Base-by-base conservation (phyloP, 2,329 filamentous ascomycete genomes). In the Aspergillus melleus region DNA sequence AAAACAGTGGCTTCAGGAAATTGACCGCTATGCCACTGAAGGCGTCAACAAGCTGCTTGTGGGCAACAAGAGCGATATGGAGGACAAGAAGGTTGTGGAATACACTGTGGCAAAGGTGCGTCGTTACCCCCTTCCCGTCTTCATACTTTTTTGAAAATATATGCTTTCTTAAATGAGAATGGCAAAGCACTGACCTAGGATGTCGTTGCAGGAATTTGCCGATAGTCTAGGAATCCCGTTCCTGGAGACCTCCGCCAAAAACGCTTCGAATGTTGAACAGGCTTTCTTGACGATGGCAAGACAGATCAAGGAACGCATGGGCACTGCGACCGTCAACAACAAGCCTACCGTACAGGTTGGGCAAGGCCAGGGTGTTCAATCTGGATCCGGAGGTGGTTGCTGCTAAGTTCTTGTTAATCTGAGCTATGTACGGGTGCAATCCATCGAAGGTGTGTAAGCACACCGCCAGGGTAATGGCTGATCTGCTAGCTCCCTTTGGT, bases 61-160 rank as follows among this genome's bases (percentile, higher is more conserved):
- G 64, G 95, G 95, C 76, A 99, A 99, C 90, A 99, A 99, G 90
- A 96, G 92, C 82, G 95, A 99, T 90, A 98, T 99, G 92, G 88
- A 94, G 61, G 95, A 99, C 83, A 99, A 99, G 90, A 99, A 98
- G 86, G 95, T 98, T 46, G 95, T 99, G 64, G 95, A 99, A 80
- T 99, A 99, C 87, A 96, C 92, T 66, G 95, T 98, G 70, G 95
- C 95, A 71, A 99, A 99, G 91, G 95, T 97, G 83, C 62, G 85
- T 72, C 51, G 36, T 51, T 49, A 24, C 22, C 24, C 12, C 30
- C 30, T 16, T 47, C 6, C 49, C 26, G 39, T 32, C 16, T 12
- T 42, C 49, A n/a, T 32, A 24, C 19, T 32, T n/a, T n/a, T 29
- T 42, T 12, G 36, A n/a, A n/a, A 42, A 16, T 14, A n/a, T 1